Conservation (phyloP, 192 early-diverging fungal genomes). For the Chytriomyces hyalinus region DNA sequence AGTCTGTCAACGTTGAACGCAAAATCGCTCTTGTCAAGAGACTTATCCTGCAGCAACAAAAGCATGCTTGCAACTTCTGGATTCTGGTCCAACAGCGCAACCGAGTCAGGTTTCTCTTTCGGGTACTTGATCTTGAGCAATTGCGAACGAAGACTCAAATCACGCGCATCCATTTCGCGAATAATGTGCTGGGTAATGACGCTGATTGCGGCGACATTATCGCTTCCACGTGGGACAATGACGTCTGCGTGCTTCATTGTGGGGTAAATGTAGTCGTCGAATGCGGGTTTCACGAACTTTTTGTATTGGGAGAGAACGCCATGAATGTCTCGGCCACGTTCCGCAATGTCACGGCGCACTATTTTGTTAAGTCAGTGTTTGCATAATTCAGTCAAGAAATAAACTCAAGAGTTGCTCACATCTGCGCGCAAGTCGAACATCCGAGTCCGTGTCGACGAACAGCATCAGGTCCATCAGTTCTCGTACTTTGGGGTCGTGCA, state of each 20-base stretch:
- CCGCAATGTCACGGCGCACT: slow-evolving; percentile 90
- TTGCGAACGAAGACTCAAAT: slow-evolving; percentile 41
- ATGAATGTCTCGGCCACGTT: slow-evolving; percentile 83
- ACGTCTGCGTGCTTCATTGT: slow-evolving; percentile 92
- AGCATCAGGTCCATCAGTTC: slow-evolving; percentile 81
- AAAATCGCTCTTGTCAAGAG: slow-evolving; percentile 66
- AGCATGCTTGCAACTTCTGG: slow-evolving; percentile 49
- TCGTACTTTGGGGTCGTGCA: slow-evolving; percentile 82
- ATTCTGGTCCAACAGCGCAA: slow-evolving; percentile 53
- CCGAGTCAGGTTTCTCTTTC: slow-evolving; percentile 37
- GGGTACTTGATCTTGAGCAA: slow-evolving; percentile 27
- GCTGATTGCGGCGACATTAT: slow-evolving; percentile 88
- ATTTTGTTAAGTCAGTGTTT: neutral
- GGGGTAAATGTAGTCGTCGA: slow-evolving; percentile 88
- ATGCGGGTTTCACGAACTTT: slow-evolving; percentile 93
- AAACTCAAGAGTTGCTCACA: slow-evolving; percentile 49
- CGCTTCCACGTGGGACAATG: slow-evolving; percentile 89
- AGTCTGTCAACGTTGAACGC: slow-evolving; percentile 91
- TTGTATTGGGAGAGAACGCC: slow-evolving; percentile 91
- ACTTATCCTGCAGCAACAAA: neutral
- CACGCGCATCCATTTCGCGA: slow-evolving; percentile 79
- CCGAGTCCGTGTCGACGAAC: slow-evolving; percentile 95
- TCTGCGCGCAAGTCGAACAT: slow-evolving; percentile 87
- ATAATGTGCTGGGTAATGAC: slow-evolving; percentile 89
- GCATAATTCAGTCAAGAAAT: too few species aligned